Percentiles rank a stretch among this genome's conserved stretches.
phyloP scores from a whole-genome alignment of 2,329 filamentous ascomycete genomes.

The Dactylellina cionopaga region DNA sequence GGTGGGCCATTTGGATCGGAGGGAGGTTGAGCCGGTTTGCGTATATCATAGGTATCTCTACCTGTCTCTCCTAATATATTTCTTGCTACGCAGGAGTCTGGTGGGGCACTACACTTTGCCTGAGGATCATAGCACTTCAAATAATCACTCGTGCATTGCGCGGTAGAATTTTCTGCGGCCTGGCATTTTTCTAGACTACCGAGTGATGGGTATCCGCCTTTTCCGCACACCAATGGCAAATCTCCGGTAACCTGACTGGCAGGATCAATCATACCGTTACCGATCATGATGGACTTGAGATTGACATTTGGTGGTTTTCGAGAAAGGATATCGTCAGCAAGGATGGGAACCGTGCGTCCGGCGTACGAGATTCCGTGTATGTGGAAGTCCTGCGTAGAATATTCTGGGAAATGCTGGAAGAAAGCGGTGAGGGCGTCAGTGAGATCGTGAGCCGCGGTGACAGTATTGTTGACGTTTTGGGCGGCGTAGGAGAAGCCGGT shows the following conservation, averaged over 20 bases:
- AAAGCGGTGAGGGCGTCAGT: conserved; percentile 96
- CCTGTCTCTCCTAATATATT: no score
- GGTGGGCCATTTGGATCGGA: no score
- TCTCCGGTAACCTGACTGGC: conserved; percentile 94
- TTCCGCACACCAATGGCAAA: conserved; percentile 95
- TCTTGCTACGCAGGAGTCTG: no score
- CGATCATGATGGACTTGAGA: conserved; percentile 92
- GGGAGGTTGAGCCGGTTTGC: no score
- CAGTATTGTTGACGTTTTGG: conserved; percentile 84
- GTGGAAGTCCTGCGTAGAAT: conserved; percentile 94
- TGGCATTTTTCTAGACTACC: not conserved
- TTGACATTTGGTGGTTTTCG: conserved; percentile 98
- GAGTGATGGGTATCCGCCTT: conserved; percentile 79
- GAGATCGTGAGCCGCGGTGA: conserved; percentile 95
- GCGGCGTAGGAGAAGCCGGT: conserved; percentile 97
- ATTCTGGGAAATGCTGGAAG: conserved; percentile 98
- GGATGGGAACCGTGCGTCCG: conserved; percentile 93
- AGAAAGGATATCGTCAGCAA: conserved; percentile 86
- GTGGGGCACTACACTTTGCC: no score
- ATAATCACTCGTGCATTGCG: not conserved
- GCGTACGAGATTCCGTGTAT: conserved; percentile 95
- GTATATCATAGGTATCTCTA: no score
- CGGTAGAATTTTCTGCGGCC: not conserved
- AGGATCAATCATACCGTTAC: conserved; percentile 94
- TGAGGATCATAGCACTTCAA: not conserved